A percentile compares a stretch with the other conserved stretches of the same genome.
Conservation (phyloP, 768 basidiomycete genomes). For the Lactifluus rugatus region DNA sequence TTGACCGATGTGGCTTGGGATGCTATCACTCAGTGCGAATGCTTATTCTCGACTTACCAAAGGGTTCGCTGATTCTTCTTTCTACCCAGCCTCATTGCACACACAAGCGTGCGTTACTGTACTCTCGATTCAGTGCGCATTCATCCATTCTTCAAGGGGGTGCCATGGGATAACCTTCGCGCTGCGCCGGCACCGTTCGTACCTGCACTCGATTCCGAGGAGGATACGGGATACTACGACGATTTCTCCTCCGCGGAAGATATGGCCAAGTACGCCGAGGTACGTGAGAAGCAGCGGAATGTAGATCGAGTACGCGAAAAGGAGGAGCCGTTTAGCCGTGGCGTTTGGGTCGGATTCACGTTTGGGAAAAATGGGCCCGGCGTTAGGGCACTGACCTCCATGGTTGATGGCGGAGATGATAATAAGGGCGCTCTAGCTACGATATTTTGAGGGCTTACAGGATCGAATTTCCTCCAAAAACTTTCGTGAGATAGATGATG, state of each 20-base stretch:
- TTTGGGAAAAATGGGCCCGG: constrained; percentile 83
- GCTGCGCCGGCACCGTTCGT: constrained; percentile 79
- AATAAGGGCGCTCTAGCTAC: constrained; percentile 28
- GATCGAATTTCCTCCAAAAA: background rate
- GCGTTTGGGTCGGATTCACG: constrained; percentile 88
- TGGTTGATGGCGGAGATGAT: constrained; percentile 19
- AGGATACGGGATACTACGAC: constrained; percentile 93
- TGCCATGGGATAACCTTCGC: constrained; percentile 75
- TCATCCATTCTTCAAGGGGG: constrained; percentile 75
- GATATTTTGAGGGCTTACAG: constrained; percentile 24
- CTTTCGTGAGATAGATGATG: background rate
- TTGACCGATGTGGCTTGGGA: constrained; percentile 91
- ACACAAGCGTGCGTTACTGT: constrained; percentile 69
- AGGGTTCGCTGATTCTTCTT: background rate
- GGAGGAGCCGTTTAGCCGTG: constrained; percentile 58
- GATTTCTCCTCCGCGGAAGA: constrained; percentile 83
- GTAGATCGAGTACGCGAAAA: constrained; percentile 89
- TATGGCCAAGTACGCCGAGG: constrained; percentile 99
- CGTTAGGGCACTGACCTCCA: constrained; percentile 30
- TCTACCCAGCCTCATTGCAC: constrained; percentile 65
- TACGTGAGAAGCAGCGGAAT: constrained; percentile 92
- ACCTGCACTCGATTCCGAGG: constrained; percentile 86
- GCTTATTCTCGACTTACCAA: background rate
- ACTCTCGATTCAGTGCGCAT: constrained; percentile 60
- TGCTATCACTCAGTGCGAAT: constrained; percentile 68